These are phyloP conservation scores for Citrus cavaleriei DNA, from an alignment of 345 rosid species.

Conservation along the genomic window DNA sequence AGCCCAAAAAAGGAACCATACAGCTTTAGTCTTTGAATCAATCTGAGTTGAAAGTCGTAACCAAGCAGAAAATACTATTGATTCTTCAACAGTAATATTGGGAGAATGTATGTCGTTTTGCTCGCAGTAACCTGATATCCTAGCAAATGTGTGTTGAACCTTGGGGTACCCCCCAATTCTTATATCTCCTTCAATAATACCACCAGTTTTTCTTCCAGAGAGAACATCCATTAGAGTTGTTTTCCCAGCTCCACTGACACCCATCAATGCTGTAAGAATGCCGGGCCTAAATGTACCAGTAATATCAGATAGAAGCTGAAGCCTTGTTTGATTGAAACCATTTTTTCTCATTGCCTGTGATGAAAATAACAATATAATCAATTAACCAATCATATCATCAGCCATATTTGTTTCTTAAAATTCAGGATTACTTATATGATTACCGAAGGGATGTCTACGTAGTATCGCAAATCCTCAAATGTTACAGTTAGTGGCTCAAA, in stretches of 20 bases:
- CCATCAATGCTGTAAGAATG: conserved; percentile 39
- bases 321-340: conserved; percentile 27
- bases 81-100: conserved; percentile 12
- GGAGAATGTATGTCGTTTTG: conserved; percentile 18
- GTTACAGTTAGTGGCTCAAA: conserved; percentile 40
- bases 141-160: conserved; percentile 11
- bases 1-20: not conserved
- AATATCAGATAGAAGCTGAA: conserved; percentile 31
- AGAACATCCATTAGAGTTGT: conserved; percentile 42
- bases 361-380: not conserved
- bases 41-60: conserved; percentile 1
- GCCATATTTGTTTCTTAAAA: not conserved
- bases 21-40: conserved; percentile 8
- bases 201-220: conserved; percentile 38
- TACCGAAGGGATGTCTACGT: conserved; percentile 39
- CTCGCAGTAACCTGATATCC: conserved; percentile 18
- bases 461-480: conserved; percentile 37
- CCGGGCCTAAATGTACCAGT: conserved; percentile 42
- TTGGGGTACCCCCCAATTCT: conserved; percentile 37
- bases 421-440: not conserved
- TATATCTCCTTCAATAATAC: conserved; percentile 32
- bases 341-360: conserved; percentile 44
- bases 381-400: not conserved
- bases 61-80: conserved; percentile 17
- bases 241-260: conserved; percentile 46